Percentiles rank a stretch among this genome's conserved stretches.
These are phyloP conservation scores for Fibroporia radiculosa DNA, from an alignment of 768 basidiomycete genomes.

Conservation along the genomic window DNA sequence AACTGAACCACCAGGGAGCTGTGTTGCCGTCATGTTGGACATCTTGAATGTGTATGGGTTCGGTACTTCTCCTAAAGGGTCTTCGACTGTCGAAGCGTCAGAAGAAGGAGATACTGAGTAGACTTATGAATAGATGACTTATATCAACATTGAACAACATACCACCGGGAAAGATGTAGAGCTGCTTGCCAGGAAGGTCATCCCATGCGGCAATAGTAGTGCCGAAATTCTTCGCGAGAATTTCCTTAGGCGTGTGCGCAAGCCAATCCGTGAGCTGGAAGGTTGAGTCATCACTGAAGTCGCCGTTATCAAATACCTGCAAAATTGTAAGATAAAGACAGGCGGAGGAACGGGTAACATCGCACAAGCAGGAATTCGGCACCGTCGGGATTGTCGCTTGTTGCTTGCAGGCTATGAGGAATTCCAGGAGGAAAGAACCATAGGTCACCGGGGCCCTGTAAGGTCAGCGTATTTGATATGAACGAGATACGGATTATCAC, in stretches of 20 bases:
- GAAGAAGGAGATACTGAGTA: constrained; percentile 15
- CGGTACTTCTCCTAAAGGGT: constrained; percentile 41
- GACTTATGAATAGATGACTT: constrained; percentile 26
- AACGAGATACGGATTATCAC: neutral
- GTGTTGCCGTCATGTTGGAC: constrained; percentile 37
- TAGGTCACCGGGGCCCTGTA: constrained; percentile 35
- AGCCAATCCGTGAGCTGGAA: constrained; percentile 59
- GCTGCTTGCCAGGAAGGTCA: constrained; percentile 42
- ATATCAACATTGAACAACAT: constrained; percentile 19
- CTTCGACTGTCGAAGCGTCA: constrained; percentile 31
- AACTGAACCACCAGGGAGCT: constrained; percentile 45
- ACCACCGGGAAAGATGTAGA: constrained; percentile 48
- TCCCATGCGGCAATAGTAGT: constrained; percentile 39
- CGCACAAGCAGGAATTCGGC: constrained; percentile 47
- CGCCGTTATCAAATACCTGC: constrained; percentile 38
- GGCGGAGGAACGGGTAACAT: constrained; percentile 2
- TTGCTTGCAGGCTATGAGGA: constrained; percentile 51
- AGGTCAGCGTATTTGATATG: too few species aligned
- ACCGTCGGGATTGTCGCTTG: constrained; percentile 31
- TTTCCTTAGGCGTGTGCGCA: constrained; percentile 50
- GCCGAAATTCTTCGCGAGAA: constrained; percentile 61
- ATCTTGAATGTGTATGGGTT: constrained; percentile 46
- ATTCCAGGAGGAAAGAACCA: constrained; percentile 52
- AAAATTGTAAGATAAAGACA: neutral
- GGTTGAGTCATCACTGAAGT: constrained; percentile 47